phyloP scores from a whole-genome alignment of 257 asterid species.

The Solanum appendiculatum region DNA sequence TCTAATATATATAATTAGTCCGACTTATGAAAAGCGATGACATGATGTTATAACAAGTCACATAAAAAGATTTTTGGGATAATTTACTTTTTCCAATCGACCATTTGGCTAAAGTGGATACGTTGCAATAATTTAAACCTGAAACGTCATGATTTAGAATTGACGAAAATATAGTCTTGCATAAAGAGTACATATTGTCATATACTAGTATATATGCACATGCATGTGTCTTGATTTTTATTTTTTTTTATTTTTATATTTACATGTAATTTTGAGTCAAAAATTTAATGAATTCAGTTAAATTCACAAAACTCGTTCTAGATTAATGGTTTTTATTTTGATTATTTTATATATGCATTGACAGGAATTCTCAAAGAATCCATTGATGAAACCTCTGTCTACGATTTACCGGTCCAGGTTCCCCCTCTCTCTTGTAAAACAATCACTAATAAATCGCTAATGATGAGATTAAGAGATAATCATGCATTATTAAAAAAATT shows the following conservation, averaged over 20 bases:
- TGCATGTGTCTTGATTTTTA: too few relatives aligned
- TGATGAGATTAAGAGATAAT: too few relatives aligned
- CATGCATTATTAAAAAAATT: too few relatives aligned
- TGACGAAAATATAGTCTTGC: neutral
- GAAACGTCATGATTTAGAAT: neutral
- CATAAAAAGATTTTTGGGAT: too few relatives aligned
- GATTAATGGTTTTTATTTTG: neutral
- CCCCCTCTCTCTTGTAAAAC: neutral
- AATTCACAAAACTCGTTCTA: neutral
- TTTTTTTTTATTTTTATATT: neutral
- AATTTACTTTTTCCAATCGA: too few relatives aligned
- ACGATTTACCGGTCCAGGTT: neutral
- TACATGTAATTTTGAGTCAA: neutral
- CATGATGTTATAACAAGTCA: too few relatives aligned
- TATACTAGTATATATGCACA: too few relatives aligned
- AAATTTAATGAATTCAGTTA: neutral
- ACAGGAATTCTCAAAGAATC: neutral
- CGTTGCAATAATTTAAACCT: too few relatives aligned
- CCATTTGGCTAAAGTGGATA: too few relatives aligned
- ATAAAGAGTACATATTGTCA: too few relatives aligned
- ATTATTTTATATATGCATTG: neutral
- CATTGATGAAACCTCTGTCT: neutral
- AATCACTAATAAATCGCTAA: too few relatives aligned
- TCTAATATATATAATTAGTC: neutral
- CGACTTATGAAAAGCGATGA: too few relatives aligned